Conservation (phyloP, 1,284 basidiomycete species). For the Polyporus tsugae region DNA sequence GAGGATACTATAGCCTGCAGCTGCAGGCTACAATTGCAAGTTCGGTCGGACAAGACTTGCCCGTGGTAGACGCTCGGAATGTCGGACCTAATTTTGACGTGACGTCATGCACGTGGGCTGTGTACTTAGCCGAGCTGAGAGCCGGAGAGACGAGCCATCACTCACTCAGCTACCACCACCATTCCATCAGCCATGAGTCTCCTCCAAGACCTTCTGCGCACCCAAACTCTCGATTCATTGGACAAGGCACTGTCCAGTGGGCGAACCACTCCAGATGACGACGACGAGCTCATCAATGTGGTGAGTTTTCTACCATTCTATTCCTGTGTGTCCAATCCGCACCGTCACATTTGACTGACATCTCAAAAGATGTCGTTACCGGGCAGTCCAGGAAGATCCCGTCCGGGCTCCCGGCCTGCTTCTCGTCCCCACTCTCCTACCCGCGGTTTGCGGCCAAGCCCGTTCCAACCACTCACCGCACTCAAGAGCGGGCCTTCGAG, state of each 20-base stretch:
- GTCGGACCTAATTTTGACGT: constrained; percentile 10
- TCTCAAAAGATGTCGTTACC: constrained; percentile 67
- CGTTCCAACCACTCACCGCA: constrained; percentile 46
- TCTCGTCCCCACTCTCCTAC: constrained; percentile 70
- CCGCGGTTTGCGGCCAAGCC: constrained; percentile 54
- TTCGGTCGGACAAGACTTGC: neutral
- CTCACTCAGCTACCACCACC: constrained; percentile 31
- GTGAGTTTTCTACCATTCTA: constrained; percentile 51
- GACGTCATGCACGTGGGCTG: constrained; percentile 32
- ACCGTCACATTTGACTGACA: neutral
- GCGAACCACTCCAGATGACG: constrained; percentile 58
- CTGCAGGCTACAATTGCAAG: too few species aligned
- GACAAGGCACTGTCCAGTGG: constrained; percentile 50
- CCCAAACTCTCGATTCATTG: constrained; percentile 57
- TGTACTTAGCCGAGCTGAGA: neutral
- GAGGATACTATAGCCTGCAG: too few species aligned
- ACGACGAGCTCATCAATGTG: constrained; percentile 81
- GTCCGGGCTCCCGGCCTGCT: constrained; percentile 57
- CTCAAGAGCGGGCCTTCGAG: constrained; percentile 37
- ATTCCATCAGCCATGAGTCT: constrained; percentile 63
- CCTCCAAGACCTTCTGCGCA: constrained; percentile 75
- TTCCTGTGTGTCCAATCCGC: neutral
- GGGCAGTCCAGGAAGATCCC: constrained; percentile 47
- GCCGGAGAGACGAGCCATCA: constrained; percentile 9
- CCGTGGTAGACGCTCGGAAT: neutral